Conservation (phyloP, 2,329 filamentous ascomycete genomes). For the Alternaria sp. region DNA sequence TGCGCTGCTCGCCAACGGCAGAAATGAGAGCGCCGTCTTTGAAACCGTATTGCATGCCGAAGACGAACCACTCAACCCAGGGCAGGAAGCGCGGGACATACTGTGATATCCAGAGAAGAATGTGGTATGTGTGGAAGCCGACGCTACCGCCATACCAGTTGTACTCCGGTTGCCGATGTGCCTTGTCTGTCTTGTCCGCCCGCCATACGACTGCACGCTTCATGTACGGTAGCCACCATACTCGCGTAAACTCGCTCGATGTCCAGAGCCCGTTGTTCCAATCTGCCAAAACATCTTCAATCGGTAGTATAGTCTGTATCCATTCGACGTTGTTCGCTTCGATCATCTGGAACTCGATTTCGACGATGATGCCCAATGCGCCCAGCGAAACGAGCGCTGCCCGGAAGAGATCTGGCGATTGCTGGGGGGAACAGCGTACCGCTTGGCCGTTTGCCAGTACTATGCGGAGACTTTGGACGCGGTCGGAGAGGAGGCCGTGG, state of each 20-base stretch:
- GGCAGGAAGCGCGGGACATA: constrained; percentile 81
- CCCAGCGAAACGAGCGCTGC: constrained; percentile 88
- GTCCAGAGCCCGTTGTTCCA: constrained; percentile 84
- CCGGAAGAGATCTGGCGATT: constrained; percentile 81
- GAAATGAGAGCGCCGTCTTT: constrained; percentile 68
- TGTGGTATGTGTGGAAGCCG: constrained; percentile 91
- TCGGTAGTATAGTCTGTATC: constrained; percentile 77
- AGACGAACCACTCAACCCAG: constrained; percentile 94
- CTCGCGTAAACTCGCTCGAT: constrained; percentile 83
- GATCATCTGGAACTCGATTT: constrained; percentile 83
- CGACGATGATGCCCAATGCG: constrained; percentile 86
- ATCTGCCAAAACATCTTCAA: constrained; percentile 69
- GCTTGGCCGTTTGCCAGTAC: constrained; percentile 81
- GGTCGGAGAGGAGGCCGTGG: constrained; percentile 85
- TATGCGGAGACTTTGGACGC: constrained; percentile 75
- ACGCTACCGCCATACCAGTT: constrained; percentile 83
- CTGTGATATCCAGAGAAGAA: constrained; percentile 80
- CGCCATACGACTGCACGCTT: constrained; percentile 87
- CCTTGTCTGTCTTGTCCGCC: constrained; percentile 76
- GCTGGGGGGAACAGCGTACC: constrained; percentile 69
- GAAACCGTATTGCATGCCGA: constrained; percentile 97
- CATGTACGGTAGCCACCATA: constrained; percentile 98
- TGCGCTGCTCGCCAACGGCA: constrained; percentile 80
- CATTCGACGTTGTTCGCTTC: constrained; percentile 85
- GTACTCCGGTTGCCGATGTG: constrained; percentile 63